Percentiles rank a stretch among this genome's conserved stretches.
phyloP scores from a whole-genome alignment of 2,329 filamentous ascomycete species.

The Colletotrichum zoysiae region DNA sequence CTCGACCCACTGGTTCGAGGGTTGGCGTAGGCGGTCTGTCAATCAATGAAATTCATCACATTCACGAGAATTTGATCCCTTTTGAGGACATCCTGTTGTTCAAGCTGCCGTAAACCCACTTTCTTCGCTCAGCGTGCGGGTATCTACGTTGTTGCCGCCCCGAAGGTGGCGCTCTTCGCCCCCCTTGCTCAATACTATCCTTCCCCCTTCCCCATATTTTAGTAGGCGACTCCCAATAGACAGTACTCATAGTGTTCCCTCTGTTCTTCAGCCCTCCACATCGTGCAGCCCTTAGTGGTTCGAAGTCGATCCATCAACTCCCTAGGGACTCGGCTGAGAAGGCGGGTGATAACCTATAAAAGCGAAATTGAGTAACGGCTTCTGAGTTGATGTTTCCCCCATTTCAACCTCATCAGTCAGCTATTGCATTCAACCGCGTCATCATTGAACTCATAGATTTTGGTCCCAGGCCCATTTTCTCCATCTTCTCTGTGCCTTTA shows the following conservation, averaged over 20 bases:
- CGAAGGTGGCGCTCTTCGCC: conserved; percentile 1
- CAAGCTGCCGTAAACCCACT: neutral
- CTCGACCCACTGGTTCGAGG: conserved; percentile 2
- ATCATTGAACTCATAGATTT: too few species aligned
- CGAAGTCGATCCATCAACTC: neutral
- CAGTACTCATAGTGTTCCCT: conserved; percentile 21
- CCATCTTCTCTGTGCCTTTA: neutral
- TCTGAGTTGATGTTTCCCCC: too few species aligned
- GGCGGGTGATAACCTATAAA: conserved; percentile 19
- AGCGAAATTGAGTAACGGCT: neutral
- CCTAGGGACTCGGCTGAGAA: conserved; percentile 5
- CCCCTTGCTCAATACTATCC: conserved; percentile 33
- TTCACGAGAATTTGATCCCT: conserved; percentile 8
- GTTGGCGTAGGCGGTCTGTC: conserved; percentile 7
- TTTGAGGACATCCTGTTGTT: neutral
- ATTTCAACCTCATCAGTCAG: neutral
- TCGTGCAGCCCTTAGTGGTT: neutral
- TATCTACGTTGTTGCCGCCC: conserved; percentile 17
- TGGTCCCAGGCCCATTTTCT: neutral
- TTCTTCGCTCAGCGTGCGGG: conserved; percentile 3
- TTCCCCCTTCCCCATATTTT: neutral
- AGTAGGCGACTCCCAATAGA: conserved; percentile 2
- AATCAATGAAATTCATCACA: conserved; percentile 20
- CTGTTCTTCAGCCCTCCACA: conserved; percentile 13
- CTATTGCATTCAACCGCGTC: neutral